These are phyloP conservation scores for Ustilago cynodontis DNA, from an alignment of 1,284 basidiomycete species.

Conservation along the genomic window DNA sequence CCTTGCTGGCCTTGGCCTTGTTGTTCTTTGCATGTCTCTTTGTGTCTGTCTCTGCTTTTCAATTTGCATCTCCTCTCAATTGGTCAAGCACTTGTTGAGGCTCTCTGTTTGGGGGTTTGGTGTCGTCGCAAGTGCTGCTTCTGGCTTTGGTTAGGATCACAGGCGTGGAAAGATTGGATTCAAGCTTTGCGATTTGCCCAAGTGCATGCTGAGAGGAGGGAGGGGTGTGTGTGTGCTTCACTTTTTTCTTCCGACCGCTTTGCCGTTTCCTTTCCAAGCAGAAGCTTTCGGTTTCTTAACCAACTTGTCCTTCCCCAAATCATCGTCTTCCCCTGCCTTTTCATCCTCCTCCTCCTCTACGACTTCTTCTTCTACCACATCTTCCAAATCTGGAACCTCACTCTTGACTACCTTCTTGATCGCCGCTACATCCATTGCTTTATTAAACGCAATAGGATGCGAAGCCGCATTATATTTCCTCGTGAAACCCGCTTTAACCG, in stretches of 20 bases:
- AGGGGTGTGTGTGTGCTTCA: not conserved
- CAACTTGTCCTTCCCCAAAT: constrained; percentile 73
- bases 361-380: constrained; percentile 70
- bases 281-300: constrained; percentile 73
- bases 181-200: too few relatives aligned
- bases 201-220: too few relatives aligned
- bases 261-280: constrained; percentile 51
- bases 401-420: constrained; percentile 49
- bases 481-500: constrained; percentile 87
- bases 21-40: too few relatives aligned
- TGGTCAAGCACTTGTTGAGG: too few relatives aligned
- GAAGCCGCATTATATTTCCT: constrained; percentile 74
- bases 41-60: too few relatives aligned
- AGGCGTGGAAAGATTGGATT: too few relatives aligned
- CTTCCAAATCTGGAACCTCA: constrained; percentile 58
- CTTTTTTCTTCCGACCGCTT: constrained; percentile 24
- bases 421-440: constrained; percentile 34
- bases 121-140: too few relatives aligned
- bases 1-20: too few relatives aligned
- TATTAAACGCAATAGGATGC: constrained; percentile 63
- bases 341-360: constrained; percentile 57
- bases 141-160: too few relatives aligned
- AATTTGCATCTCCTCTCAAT: too few relatives aligned
- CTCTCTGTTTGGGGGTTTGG: too few relatives aligned
- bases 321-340: constrained; percentile 62